Evolutionary conservation across 2,329 filamentous ascomycete genomes (phyloP), one percentile per base, ranked within the genome.

Genomic region (Hortaea werneckii): DNA sequence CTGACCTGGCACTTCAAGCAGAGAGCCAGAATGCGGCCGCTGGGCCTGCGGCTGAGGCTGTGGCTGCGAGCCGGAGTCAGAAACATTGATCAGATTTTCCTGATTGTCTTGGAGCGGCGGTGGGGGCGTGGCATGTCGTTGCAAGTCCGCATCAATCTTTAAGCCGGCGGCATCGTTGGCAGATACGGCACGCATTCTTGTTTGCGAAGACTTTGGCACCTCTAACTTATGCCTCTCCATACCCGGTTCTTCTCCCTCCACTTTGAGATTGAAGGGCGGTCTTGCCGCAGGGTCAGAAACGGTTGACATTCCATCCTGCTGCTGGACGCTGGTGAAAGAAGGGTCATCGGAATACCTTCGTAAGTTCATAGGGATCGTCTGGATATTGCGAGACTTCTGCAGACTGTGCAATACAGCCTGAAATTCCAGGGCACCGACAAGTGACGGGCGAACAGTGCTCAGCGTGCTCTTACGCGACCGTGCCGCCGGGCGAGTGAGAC

Each of bases 391-490:
- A 46, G 87, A 85, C 53, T 82, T 85, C 58, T 94, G 82, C 46
- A 98, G 68, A 2, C 88, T 88, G n/a, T 86, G 83, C 40, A 98
- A 71, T 3, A 95, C 83, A 2, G 90, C 90, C 56, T 89, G 79
- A 58, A 98, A 98, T 66, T 98, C 92, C 47, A 98, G 72, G 6
- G 87, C 92, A 39, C 92, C 92, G 3, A 98, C 83, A 40, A 98
- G 71, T 70, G 92, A 96, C 1, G 92, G 90, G 38, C 92, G 78
- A 51, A 98, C 95, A 0, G 88, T 85, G 5, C 82, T 90, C 50
- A 89, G 77, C 2, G 87, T 80, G 40, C 75, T 87, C 53, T 82
- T 83, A 54, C 83, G 79, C 51, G 80, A 77, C 39, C 75, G 75
- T 40, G 79, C 74, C 29, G 72, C 70, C 1, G 85, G 79, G 20